Conservation (phyloP, 1,284 basidiomycete genomes). For the Phellopilus nigrolimitatus region DNA sequence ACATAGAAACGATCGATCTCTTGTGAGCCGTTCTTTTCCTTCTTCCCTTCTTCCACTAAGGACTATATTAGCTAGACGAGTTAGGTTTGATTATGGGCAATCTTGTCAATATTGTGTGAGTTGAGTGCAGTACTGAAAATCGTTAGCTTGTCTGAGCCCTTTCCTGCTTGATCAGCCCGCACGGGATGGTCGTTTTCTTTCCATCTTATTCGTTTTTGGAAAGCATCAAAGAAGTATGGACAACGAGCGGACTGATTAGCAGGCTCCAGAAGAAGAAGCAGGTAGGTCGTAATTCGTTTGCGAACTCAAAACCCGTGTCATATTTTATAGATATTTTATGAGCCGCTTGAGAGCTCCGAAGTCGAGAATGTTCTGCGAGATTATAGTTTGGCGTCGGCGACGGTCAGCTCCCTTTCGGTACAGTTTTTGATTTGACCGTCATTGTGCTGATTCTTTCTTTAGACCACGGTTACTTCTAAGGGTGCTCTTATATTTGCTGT, state of each 20-base stretch:
- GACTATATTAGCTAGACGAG: slow-evolving; percentile 64
- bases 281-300: slow-evolving; percentile 34
- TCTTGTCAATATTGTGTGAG: slow-evolving; percentile 59
- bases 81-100: slow-evolving; percentile 83
- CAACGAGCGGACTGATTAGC: slow-evolving; percentile 51
- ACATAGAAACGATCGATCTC: slow-evolving; percentile 61
- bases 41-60: not conserved
- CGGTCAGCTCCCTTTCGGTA: slow-evolving; percentile 36
- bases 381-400: slow-evolving; percentile 57
- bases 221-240: slow-evolving; percentile 66
- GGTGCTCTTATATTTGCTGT: slow-evolving; percentile 84
- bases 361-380: slow-evolving; percentile 78
- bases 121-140: not conserved
- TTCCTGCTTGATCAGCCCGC: slow-evolving; percentile 37
- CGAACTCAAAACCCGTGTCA: not conserved
- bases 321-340: slow-evolving; percentile 71
- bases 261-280: slow-evolving; percentile 73
- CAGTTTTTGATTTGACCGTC: slow-evolving; percentile 1
- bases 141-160: no score
- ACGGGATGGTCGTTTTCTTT: slow-evolving; percentile 91
- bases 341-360: slow-evolving; percentile 73
- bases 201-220: slow-evolving; percentile 89
- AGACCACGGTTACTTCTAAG: slow-evolving; percentile 28
- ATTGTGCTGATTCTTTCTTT: not conserved
- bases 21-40: slow-evolving; percentile 42